Evolutionary conservation across 306 rosid genomes (phyloP).

Genomic region (Pyrus betulifolia): DNA sequence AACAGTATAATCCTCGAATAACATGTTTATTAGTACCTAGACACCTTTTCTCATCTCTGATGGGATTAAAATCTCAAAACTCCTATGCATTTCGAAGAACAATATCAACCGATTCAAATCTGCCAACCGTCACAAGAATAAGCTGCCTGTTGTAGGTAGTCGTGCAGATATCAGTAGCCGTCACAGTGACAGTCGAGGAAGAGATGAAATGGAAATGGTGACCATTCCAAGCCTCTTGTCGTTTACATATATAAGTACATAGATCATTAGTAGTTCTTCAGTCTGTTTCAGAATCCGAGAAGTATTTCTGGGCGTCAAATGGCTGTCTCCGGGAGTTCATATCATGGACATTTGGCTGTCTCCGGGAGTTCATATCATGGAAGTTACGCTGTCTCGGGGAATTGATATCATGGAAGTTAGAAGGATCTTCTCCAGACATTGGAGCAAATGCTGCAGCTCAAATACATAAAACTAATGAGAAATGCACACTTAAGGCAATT

Average conservation of each 20-base stretch:
- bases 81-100: background rate
- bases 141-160: background rate
- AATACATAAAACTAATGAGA: background rate
- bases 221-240: background rate
- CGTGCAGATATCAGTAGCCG: background rate
- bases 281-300: background rate
- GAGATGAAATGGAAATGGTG: slow-evolving; percentile 6
- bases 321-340: background rate
- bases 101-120: background rate
- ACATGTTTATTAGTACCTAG: too few species aligned
- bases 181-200: background rate
- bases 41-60: too few species aligned
- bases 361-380: background rate
- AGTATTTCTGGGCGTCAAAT: background rate
- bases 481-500: background rate
- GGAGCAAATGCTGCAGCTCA: slow-evolving; percentile 83
- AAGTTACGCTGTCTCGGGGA: slow-evolving; percentile 32
- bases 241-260: background rate
- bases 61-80: background rate
- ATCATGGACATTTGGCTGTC: background rate
- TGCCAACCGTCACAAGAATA: background rate
- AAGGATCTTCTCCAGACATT: slow-evolving; percentile 38
- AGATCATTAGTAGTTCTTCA: background rate
- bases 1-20: background rate
- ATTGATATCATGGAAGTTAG: slow-evolving; percentile 21